Base-by-base conservation (phyloP, 176 grass and related monocot species). In the Oryza officinalis region DNA sequence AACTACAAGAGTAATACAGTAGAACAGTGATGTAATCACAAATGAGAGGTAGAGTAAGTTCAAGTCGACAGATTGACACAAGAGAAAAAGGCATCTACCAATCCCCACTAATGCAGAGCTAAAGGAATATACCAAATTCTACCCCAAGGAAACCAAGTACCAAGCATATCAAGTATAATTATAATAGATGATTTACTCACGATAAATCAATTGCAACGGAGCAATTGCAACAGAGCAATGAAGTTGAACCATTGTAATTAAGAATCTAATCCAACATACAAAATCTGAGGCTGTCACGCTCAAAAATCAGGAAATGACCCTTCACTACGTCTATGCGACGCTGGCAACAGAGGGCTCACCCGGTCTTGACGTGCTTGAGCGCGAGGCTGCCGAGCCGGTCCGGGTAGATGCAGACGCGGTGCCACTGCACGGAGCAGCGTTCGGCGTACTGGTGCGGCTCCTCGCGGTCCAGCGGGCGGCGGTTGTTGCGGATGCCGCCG, bases 401-500 rank as follows among this genome's bases (percentile, higher is more conserved):
- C 5, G 80, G 69, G 49, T 99, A 99, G 64, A 96, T 71, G 72
- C 87, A 87, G 30, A 99, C 93, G 52, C 96, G 91, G 79, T 99
- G 96, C 96, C 96, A 99, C 89, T 99, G 96, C 89, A 96, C 93
- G 25, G 91, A 38, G 89, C 87, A 92, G 28, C 96, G 80, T 6
- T 92, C 83, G 0, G 93, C 93, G 46, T 99, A 94, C 69, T 94
- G 91, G 65, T 91, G 88, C 22, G 96, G 91, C 64, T 91, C 91
- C 76, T 94, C 96, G 40, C 88, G 78, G 3, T 93, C 87, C 38
- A 96, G 46, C 25, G 93, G 96, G 76, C 93, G 91, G 65, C 96
- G 93, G 77, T 94, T 99, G 89, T 99, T 99, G 52, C 91, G 91
- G 65, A 99, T 96, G 72, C 96, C 96, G 10, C 96, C 93, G 7